Evolutionary conservation across 768 basidiomycete genomes (phyloP).

Genomic region (Lentinula detonsa): DNA sequence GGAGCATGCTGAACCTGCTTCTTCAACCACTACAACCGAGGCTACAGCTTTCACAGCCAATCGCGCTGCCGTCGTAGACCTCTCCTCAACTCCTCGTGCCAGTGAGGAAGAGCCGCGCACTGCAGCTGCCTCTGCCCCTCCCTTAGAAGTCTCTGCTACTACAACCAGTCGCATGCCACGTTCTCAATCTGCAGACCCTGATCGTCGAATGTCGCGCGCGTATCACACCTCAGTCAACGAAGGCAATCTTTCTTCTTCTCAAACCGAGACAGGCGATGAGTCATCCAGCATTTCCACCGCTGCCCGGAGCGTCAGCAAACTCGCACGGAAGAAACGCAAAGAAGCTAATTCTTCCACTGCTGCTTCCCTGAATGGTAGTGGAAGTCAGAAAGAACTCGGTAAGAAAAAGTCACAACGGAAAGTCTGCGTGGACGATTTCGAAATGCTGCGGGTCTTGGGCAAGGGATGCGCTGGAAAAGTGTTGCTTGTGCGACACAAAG

Average conservation of each 20-base stretch:
- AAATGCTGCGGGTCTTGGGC: slow-evolving; percentile 94
- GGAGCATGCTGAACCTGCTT: slow-evolving; percentile 8
- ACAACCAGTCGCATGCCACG: slow-evolving; percentile 51
- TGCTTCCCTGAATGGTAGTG: slow-evolving; percentile 11
- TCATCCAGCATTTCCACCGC: slow-evolving; percentile 57
- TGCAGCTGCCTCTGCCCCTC: slow-evolving; percentile 8
- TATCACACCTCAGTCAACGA: slow-evolving; percentile 45
- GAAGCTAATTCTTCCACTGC: slow-evolving; percentile 8
- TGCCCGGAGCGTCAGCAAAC: slow-evolving; percentile 25
- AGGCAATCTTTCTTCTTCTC: slow-evolving; percentile 36
- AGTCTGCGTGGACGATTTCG: slow-evolving; percentile 86
- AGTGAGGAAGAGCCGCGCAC: slow-evolving; percentile 6
- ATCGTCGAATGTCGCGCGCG: slow-evolving; percentile 54
- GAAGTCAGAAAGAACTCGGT: slow-evolving; percentile 21
- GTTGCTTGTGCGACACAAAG: slow-evolving; percentile 80
- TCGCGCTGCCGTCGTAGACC: background rate
- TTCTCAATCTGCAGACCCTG: slow-evolving; percentile 79
- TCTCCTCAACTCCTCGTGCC: slow-evolving; percentile 6
- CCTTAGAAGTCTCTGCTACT: slow-evolving; percentile 31
- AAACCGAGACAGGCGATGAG: slow-evolving; percentile 65
- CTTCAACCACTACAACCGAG: background rate
- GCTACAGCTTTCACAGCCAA: background rate
- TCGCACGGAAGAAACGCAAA: slow-evolving; percentile 48
- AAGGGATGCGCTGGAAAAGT: slow-evolving; percentile 99
- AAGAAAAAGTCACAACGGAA: slow-evolving; percentile 60